Evolutionary conservation across 768 basidiomycete genomes (phyloP), one percentile per base, ranked within the genome.

Genomic region (Rossbeevera mucosa): DNA sequence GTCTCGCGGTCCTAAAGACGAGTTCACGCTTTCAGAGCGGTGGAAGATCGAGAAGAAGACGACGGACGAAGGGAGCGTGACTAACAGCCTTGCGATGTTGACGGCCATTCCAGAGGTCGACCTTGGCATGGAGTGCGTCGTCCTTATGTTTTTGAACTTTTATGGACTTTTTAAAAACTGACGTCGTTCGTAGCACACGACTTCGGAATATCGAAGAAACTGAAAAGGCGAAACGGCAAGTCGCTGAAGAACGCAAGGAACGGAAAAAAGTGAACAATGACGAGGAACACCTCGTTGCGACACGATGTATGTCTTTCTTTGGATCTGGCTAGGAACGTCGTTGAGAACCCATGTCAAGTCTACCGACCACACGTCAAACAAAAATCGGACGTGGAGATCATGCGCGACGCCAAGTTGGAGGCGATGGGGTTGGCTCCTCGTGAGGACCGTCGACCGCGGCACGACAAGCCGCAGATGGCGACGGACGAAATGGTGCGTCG

Each of bases 51-150:
- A 79, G 44, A 81, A 80, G 62, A 77, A 59, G 54, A 66, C 71
- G 13, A 76, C 80, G 3, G 91, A 96, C 54, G 94, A 94, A 55
- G 96, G 95, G 7, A 96, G 82, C 63, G 93, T 97, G 22, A 91
- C 93, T 12, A 93, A 91, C 57, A 93, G 90, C 59, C 64, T 95
- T 69, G 84, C 91, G 4, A 99, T 98, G 96, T 76, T 99, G 50
- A 97, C 94, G 14, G 93, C 91, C 30, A 98, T 99, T 61, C 96
- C 95, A 0, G 96, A 98, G 65, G 93, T 98, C 8, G 95, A 99
- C 69, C 78, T 99, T 4, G 96, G 96, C 51, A 96, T 98, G 88
- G 94, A 99, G 94, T 97, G 60, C 60, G 91, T 84, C 29, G 0
- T 31, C 25, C 25, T 25, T 25, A 7, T 25, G 25, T 25, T n/a